These are phyloP conservation scores for Thamnidium elegans DNA, from an alignment of 192 early-diverging fungal genomes.

Conservation along the genomic window DNA sequence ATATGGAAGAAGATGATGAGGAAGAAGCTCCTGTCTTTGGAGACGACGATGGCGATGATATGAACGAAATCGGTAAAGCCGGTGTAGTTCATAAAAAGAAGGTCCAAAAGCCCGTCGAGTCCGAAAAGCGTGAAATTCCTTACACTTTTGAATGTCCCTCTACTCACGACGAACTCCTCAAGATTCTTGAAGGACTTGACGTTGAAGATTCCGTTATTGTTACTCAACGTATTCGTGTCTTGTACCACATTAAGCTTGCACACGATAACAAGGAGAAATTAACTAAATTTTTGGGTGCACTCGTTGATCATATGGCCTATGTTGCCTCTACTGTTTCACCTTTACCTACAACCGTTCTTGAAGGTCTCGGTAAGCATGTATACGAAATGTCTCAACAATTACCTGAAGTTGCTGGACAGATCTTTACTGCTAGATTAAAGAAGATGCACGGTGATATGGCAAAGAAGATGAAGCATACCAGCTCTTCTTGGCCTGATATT, in stretches of 20 bases:
- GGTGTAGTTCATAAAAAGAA: conserved; percentile 19
- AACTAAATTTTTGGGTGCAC: conserved; percentile 54
- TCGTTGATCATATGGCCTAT: conserved; percentile 70
- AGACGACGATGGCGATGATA: conserved; percentile 49
- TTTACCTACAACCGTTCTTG: conserved; percentile 45
- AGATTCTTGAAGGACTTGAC: conserved; percentile 59
- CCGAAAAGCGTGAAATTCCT: conserved; percentile 55
- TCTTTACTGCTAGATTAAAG: conserved; percentile 51
- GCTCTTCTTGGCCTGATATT: conserved; percentile 44
- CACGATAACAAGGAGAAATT: conserved; percentile 80
- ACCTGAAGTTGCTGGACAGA: conserved; percentile 54
- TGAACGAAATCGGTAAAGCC: conserved; percentile 39
- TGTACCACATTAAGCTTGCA: conserved; percentile 81
- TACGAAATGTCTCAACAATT: conserved; percentile 62
- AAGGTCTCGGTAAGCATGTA: conserved; percentile 59
- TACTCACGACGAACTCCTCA: conserved; percentile 65
- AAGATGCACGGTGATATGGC: conserved; percentile 47
- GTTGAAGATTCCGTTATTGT: conserved; percentile 71
- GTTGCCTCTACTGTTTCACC: conserved; percentile 57
- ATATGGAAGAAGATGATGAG: conserved; percentile 37
- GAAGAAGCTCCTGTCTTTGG: conserved; percentile 20
- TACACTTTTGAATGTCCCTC: conserved; percentile 84
- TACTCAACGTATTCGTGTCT: conserved; percentile 75
- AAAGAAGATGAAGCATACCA: conserved; percentile 18
- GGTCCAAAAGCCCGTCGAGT: neutral